phyloP scores from a whole-genome alignment of 106 monocot genomes.

The Dactylorhiza incarnata region DNA sequence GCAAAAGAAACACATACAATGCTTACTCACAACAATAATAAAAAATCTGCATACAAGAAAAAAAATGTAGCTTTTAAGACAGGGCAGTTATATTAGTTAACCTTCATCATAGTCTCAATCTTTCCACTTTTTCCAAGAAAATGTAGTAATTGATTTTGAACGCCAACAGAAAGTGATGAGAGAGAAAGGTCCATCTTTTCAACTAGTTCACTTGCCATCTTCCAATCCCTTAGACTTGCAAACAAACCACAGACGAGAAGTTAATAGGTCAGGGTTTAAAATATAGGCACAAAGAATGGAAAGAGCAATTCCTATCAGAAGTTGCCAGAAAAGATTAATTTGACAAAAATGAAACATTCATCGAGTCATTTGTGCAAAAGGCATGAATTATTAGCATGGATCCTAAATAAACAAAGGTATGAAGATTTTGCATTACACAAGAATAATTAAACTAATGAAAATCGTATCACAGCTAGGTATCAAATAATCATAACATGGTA shows the following conservation, averaged over 20 bases:
- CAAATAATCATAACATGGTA: no score
- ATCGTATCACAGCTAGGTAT: no score
- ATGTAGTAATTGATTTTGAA: conserved; percentile 63
- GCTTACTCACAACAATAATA: not conserved
- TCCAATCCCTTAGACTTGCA: conserved; percentile 82
- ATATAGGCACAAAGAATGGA: not conserved
- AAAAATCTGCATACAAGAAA: not conserved
- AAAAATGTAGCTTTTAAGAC: not conserved
- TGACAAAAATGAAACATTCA: not conserved
- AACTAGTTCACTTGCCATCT: conserved; percentile 44
- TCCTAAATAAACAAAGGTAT: not conserved
- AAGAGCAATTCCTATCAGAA: not conserved
- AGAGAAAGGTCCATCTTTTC: conserved; percentile 65
- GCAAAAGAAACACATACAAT: not conserved
- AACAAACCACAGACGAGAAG: not conserved
- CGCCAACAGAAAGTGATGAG: conserved; percentile 58
- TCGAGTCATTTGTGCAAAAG: not conserved
- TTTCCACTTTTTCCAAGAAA: conserved; percentile 93
- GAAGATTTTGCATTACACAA: not conserved
- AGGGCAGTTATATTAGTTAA: conserved; percentile 14
- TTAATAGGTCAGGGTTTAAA: conserved; percentile 1
- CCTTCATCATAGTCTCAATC: conserved; percentile 93
- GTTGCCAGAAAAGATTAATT: not conserved
- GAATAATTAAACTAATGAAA: no score
- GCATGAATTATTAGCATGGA: not conserved